Evolutionary conservation across 441 rosid genomes (phyloP).

Genomic region (Euphorbia celastroides): DNA sequence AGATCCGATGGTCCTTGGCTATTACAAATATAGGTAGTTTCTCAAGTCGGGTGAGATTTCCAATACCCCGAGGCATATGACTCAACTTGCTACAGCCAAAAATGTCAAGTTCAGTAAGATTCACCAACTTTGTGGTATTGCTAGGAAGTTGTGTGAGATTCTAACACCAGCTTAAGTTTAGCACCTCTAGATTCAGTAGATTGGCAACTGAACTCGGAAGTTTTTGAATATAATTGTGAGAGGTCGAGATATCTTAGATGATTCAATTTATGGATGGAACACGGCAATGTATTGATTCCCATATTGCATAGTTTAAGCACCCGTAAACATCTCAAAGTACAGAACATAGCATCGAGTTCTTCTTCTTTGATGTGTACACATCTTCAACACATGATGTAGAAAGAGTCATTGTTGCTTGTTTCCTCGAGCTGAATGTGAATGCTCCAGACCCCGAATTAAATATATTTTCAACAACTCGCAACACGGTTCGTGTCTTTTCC

Average conservation of each 20-base stretch:
- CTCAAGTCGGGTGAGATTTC: background rate
- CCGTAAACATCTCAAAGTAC: background rate
- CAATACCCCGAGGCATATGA: background rate
- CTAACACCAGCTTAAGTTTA: background rate
- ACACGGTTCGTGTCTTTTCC: no score
- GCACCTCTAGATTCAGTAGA: no score
- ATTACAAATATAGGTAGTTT: background rate
- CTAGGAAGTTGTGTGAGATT: background rate
- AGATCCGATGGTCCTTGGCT: background rate
- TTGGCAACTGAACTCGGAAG: background rate
- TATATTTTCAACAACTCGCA: no score
- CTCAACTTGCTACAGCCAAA: background rate
- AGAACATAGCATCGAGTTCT: no score
- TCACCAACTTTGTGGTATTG: background rate
- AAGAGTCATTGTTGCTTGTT: no score
- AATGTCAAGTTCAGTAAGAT: background rate
- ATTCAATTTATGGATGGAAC: no score
- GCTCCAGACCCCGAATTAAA: no score
- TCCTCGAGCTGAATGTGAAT: no score
- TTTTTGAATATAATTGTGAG: background rate
- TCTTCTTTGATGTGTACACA: no score
- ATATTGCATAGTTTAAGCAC: background rate
- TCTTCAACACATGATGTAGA: no score
- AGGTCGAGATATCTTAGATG: background rate
- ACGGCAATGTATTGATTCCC: background rate